These are phyloP conservation scores for Hypoxylon sp. DNA, from an alignment of 2,329 filamentous ascomycete species.

Conservation along the genomic window DNA sequence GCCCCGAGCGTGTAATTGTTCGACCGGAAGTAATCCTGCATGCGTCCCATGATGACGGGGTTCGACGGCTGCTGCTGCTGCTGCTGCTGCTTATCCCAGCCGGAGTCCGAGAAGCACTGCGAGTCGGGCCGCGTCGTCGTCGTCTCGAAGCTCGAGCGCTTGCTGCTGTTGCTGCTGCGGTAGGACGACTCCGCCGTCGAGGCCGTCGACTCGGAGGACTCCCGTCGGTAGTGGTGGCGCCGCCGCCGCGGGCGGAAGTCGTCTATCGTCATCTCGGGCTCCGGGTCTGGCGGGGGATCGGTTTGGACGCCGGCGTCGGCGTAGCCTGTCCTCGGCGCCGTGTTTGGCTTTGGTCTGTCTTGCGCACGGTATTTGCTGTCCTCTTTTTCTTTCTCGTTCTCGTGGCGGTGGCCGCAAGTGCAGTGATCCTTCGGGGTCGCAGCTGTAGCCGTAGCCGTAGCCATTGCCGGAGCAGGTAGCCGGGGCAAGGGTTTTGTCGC, in stretches of 20 bases:
- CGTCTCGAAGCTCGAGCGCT: conserved; percentile 40
- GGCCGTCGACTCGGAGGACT: conserved; percentile 16
- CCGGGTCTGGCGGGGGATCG: conserved; percentile 26
- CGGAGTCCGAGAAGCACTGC: conserved; percentile 8
- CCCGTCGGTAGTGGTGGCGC: conserved; percentile 23
- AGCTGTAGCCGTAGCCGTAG: no score
- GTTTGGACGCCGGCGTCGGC: conserved; percentile 43
- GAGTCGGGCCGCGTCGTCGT: conserved; percentile 37
- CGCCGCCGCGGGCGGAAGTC: conserved; percentile 5
- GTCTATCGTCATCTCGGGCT: conserved; percentile 6
- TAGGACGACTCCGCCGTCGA: conserved; percentile 31
- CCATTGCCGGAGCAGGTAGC: no score
- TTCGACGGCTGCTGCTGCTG: conserved; percentile 31
- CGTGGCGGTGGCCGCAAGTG: conserved; percentile 16
- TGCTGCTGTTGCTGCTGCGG: conserved; percentile 25
- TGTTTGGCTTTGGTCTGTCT: neutral
- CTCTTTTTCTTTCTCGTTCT: no score
- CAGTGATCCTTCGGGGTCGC: neutral
- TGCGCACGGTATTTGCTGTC: no score
- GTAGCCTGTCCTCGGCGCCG: conserved; percentile 30
- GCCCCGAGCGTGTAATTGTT: conserved; percentile 40
- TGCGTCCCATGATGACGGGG: conserved; percentile 44
- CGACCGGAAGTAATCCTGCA: conserved; percentile 46
- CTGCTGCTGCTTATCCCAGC: conserved; percentile 11
- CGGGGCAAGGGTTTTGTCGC: neutral